Evolutionary conservation across 495 filamentous ascomycete genomes (phyloP).

Genomic region (Bombardia bombarda): DNA sequence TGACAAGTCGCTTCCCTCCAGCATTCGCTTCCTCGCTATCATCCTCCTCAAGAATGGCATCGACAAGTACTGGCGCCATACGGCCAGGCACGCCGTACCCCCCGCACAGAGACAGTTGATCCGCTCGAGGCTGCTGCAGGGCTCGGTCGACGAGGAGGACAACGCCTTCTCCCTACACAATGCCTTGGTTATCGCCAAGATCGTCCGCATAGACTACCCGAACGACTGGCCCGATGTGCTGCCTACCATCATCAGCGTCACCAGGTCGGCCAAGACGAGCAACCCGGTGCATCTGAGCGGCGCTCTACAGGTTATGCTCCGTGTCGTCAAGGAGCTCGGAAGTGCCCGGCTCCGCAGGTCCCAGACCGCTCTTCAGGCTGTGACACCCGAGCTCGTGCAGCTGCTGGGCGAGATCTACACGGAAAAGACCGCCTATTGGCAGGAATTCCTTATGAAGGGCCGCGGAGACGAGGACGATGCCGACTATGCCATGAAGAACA

Average conservation of each 20-base stretch:
- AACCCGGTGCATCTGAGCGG: constrained; percentile 54
- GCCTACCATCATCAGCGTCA: constrained; percentile 49
- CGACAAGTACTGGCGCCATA: constrained; percentile 85
- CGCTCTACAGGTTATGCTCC: constrained; percentile 66
- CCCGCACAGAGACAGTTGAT: constrained; percentile 70
- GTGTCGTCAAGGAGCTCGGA: constrained; percentile 82
- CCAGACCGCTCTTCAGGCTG: constrained; percentile 61
- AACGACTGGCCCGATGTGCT: constrained; percentile 65
- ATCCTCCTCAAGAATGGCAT: constrained; percentile 95
- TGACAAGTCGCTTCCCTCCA: constrained; percentile 61
- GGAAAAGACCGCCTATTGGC: constrained; percentile 65
- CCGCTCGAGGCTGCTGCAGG: constrained; percentile 61
- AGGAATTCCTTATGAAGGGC: constrained; percentile 42
- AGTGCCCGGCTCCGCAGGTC: constrained; percentile 66
- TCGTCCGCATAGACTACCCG: constrained; percentile 83
- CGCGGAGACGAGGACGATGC: constrained; percentile 47
- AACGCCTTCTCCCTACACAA: constrained; percentile 73
- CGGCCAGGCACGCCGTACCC: constrained; percentile 58
- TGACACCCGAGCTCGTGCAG: constrained; percentile 73
- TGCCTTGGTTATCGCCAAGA: constrained; percentile 78
- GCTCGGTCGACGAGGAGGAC: constrained; percentile 65
- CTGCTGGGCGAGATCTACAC: constrained; percentile 70
- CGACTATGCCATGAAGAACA: constrained; percentile 59
- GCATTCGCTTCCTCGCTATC: constrained; percentile 79
- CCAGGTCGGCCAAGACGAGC: constrained; percentile 40